Conservation (phyloP, 331 rosid genomes). For the Cydonia oblonga region DNA sequence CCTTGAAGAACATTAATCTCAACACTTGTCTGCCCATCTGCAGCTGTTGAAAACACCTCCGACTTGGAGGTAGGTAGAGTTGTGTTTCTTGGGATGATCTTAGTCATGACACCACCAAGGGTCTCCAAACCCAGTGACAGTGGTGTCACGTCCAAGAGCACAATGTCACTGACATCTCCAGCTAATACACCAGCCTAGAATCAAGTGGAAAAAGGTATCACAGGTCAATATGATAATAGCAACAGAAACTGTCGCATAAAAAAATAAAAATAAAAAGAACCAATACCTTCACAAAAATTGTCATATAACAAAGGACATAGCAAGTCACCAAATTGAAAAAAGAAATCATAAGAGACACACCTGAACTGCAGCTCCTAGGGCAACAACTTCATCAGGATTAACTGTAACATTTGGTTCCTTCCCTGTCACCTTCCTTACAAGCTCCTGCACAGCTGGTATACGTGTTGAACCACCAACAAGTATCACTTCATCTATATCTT, state of each 20-base stretch:
- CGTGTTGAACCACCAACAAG: slow-evolving; percentile 37
- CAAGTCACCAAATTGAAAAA: background rate
- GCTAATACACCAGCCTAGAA: slow-evolving; percentile 27
- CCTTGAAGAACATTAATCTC: slow-evolving; percentile 32
- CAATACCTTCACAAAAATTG: background rate
- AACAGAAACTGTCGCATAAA: background rate
- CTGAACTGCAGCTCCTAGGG: slow-evolving; percentile 32
- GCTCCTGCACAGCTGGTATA: slow-evolving; percentile 32
- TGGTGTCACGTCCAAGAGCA: slow-evolving; percentile 30
- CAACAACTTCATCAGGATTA: slow-evolving; percentile 35
- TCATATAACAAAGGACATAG: background rate
- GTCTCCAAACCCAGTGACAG: slow-evolving; percentile 28
- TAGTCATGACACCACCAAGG: slow-evolving; percentile 32
- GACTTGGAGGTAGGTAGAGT: slow-evolving; percentile 31
- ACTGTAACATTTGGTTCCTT: slow-evolving; percentile 32
- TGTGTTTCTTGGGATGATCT: slow-evolving; percentile 31
- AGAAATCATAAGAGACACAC: background rate
- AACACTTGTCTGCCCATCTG: slow-evolving; percentile 30
- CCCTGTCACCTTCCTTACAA: slow-evolving; percentile 25
- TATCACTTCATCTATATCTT: slow-evolving; percentile 26
- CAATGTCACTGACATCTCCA: slow-evolving; percentile 28
- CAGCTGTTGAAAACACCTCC: slow-evolving; percentile 30
- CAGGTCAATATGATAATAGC: background rate
- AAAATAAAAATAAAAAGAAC: background rate
- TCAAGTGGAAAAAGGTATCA: background rate